Evolutionary conservation across 768 basidiomycete species (phyloP), one percentile per base, ranked within the genome.

Genomic region (Tylopilus sp.): DNA sequence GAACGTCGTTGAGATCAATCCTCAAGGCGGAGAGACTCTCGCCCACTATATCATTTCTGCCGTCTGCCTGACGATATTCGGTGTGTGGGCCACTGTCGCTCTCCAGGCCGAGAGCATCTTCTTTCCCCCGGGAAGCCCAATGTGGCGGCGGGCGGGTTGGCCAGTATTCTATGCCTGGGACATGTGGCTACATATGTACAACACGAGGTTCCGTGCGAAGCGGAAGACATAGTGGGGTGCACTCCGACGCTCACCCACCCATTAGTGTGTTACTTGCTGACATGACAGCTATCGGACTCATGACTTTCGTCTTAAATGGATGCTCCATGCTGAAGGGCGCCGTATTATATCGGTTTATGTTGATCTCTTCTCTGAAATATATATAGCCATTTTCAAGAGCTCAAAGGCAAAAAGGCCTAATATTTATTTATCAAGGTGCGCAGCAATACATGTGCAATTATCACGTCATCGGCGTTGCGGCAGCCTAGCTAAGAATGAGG

Each of bases 41-140:
- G 36, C 33, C 3, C 72, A 73, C 44, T 82, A 74, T 40, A 23
- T 75, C 30, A 73, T 60, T 15, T 57, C 64, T 2, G 75, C 80
- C 1, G 35, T 82, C 8, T 60, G 72, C 1, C 62, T 85, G 38
- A 86, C 82, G 0, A 10, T 73, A 7, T 50, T 75, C 11, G 79
- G 80, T 9, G 54, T 75, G n/a, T 85, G 82, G 80, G 58, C 79
- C 18, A 73, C 81, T 28, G 66, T 83, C 31, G 75, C 81, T 7
- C 75, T 80, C 58, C 81, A 83, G 33, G 20, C 44, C 1, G 45
- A 71, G 5, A 71, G 66, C 26, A 18, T 0, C 1, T 59, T 69
- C 44, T 59, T 70, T 25, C 55, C 51, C 1, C 13, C 0, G 9
- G 53, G 45, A 13, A 56, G 63, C 17, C 20, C 53, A 0, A 11